These are phyloP conservation scores for Backusella tuberculispora DNA, from an alignment of 192 early-diverging fungal genomes.

Conservation along the genomic window DNA sequence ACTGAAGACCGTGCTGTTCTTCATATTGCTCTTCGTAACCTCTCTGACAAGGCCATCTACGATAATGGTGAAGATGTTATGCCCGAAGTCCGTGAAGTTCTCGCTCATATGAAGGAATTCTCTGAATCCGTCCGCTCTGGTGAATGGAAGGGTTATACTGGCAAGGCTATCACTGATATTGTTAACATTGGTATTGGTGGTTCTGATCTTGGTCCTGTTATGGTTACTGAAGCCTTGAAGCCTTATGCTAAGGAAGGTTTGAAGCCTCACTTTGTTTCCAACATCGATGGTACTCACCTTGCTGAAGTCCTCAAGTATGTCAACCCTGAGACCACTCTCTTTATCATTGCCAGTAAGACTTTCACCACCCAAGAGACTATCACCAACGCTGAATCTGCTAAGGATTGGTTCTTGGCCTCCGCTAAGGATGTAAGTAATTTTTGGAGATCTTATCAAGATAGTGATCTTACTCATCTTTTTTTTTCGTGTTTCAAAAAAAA, in stretches of 20 bases:
- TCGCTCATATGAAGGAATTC: slow-evolving; percentile 90
- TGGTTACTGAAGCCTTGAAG: slow-evolving; percentile 99
- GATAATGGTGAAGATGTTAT: slow-evolving; percentile 91
- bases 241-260: slow-evolving; percentile 82
- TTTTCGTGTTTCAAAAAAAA: not conserved
- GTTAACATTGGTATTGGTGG: slow-evolving; percentile 99
- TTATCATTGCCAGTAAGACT: slow-evolving; percentile 97
- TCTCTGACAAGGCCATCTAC: slow-evolving; percentile 80
- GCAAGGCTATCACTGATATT: slow-evolving; percentile 90
- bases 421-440: slow-evolving; percentile 79
- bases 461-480: not conserved
- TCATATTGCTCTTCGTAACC: slow-evolving; percentile 93
- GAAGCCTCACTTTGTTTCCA: slow-evolving; percentile 93
- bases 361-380: slow-evolving; percentile 99
- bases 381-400: slow-evolving; percentile 94
- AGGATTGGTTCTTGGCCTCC: slow-evolving; percentile 86
- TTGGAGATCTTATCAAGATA: slow-evolving; percentile 9
- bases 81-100: slow-evolving; percentile 92
- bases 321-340: slow-evolving; percentile 87
- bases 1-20: slow-evolving; percentile 96
- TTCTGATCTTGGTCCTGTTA: slow-evolving; percentile 96
- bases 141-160: slow-evolving; percentile 95
- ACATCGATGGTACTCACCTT: slow-evolving; percentile 98
- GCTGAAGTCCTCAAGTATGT: slow-evolving; percentile 89
- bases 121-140: slow-evolving; percentile 87